These are phyloP conservation scores for Blastobotrys niveus DNA, from an alignment of 1,139 yeast genomes.

Conservation along the genomic window DNA sequence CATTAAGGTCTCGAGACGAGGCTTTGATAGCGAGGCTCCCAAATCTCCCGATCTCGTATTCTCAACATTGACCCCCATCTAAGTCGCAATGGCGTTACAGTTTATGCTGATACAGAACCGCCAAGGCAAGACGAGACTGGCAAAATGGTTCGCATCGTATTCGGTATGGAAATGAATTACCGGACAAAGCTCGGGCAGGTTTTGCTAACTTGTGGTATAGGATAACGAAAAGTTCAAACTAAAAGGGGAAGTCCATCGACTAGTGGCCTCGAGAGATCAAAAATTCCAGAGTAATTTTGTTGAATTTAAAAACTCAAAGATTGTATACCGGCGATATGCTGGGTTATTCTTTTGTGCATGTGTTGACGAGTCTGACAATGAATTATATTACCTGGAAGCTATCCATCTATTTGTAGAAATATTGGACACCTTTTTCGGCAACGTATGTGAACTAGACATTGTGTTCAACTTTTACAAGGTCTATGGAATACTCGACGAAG, in stretches of 20 bases:
- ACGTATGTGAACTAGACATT: conserved; percentile 92
- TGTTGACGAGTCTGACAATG: conserved; percentile 70
- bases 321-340: conserved; percentile 86
- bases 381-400: conserved; percentile 73
- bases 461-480: conserved; percentile 93
- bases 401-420: conserved; percentile 87
- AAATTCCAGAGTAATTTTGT: conserved; percentile 53
- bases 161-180: conserved; percentile 27
- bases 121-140: conserved; percentile 86
- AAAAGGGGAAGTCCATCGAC: conserved; percentile 68
- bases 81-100: conserved; percentile 59
- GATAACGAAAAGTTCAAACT: conserved; percentile 50
- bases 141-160: conserved; percentile 64
- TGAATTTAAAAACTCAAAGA: conserved; percentile 55
- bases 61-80: no score
- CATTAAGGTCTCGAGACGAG: no score
- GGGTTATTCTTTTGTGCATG: conserved; percentile 83
- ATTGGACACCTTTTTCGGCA: conserved; percentile 74
- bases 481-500: conserved; percentile 82
- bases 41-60: no score
- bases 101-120: conserved; percentile 78
- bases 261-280: conserved; percentile 76
- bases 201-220: conserved; percentile 25
- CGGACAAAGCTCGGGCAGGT: background rate
- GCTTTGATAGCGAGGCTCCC: no score